Evolutionary conservation across 495 filamentous ascomycete genomes (phyloP).

Genomic region (Jackrogersella multiformis): DNA sequence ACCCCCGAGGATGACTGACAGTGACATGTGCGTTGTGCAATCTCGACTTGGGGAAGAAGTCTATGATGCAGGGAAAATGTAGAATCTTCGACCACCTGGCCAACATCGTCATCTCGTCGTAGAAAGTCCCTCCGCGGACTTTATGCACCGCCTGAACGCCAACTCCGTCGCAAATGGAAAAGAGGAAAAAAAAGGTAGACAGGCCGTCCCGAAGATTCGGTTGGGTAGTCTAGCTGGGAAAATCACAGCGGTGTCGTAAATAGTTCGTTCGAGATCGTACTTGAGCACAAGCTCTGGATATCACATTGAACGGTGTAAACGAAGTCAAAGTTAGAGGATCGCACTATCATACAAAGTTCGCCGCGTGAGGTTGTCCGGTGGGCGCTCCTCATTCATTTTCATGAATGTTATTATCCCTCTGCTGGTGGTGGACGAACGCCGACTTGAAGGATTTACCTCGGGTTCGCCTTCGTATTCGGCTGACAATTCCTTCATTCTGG

Average conservation of each 20-base stretch:
- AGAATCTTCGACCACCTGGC: conserved; percentile 28
- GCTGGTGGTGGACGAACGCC: conserved; percentile 37
- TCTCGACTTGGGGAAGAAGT: conserved; percentile 37
- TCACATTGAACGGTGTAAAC: conserved; percentile 35
- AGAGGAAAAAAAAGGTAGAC: conserved; percentile 23
- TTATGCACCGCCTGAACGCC: conserved; percentile 41
- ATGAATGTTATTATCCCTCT: conserved; percentile 45
- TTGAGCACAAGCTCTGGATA: conserved; percentile 27
- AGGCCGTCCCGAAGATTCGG: conserved; percentile 19
- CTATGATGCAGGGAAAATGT: conserved; percentile 35
- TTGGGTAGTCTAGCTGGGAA: conserved; percentile 23
- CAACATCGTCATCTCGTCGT: conserved; percentile 39
- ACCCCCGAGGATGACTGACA: conserved; percentile 17
- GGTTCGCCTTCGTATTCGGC: conserved; percentile 45
- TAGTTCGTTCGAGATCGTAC: conserved; percentile 45
- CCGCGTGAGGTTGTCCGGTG: not conserved
- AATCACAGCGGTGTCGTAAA: conserved; percentile 42
- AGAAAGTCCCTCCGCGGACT: conserved; percentile 31
- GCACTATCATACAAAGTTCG: conserved; percentile 24
- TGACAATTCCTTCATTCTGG: conserved; percentile 39
- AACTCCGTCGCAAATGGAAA: conserved; percentile 43
- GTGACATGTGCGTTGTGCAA: conserved; percentile 25
- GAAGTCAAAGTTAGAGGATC: conserved; percentile 9
- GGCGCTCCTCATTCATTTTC: conserved; percentile 40
- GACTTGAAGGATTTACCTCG: conserved; percentile 48